Evolutionary conservation across 2,329 filamentous ascomycete genomes (phyloP), one percentile per base, ranked within the genome.

Genomic region (Cordyceps cateniannulata): DNA sequence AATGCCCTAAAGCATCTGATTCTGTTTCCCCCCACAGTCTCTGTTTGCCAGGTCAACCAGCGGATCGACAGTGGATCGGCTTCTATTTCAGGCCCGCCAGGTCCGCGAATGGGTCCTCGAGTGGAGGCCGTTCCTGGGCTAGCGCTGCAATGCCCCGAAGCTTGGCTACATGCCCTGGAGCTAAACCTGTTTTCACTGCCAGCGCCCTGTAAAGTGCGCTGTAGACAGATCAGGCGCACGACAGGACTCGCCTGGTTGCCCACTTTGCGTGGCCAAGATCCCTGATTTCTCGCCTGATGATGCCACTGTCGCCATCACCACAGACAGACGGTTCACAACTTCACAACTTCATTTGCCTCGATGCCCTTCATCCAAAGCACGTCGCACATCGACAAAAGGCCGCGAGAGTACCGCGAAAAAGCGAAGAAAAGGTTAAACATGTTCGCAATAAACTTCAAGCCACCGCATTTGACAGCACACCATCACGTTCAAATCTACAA

Each of bases 31-130:
- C 38, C 38, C 38, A n/a, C 38, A n/a, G 18, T 16, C 18, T 22
- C 22, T 27, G 22, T 58, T 58, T 42, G 45, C 45, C 55, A 10
- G 55, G 55, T 50, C 55, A 58, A 58, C 55, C 55, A 42, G 55
- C 40, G 55, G 55, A 58, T 42, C 55, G 24, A 42, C 55, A 42
- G 55, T 50, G 55, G 55, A 58, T 42, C 55, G 24, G 24, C 18
- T 58, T 42, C 45, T 42, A 58, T 58, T 58, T 49, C 55, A 42
- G 55, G 27, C n/a, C 20, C 48, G 29, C 29, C 29, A 38, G 44
- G 54, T 44, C 55, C 22, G 55, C 47, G 16, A 9, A 24, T 7
- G 16, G 22, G 9, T n/a, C 55, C 10, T 49, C 35, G 5, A 52
- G 38, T 52, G 56, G 56, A 59, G 35, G 35, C 48, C 1, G 56